A percentile compares a stretch with the other conserved stretches of the same genome.
Conservation (phyloP, 352 stramenopile genomes). For the Thalassiosira mediterranea region DNA sequence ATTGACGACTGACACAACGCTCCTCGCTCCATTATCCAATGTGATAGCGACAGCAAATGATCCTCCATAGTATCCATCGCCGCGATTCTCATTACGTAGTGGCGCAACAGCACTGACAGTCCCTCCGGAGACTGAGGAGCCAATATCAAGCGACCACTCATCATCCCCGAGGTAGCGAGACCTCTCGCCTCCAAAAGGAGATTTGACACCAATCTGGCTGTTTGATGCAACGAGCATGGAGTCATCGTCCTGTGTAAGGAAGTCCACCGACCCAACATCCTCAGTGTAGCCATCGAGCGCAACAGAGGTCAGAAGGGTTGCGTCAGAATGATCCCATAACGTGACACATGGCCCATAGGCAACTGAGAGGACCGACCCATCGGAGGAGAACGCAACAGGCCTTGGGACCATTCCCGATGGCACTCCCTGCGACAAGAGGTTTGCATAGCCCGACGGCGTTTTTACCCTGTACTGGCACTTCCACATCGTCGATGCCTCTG, state of each 20-base stretch:
- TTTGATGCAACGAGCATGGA: slow-evolving; percentile 41
- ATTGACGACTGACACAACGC: slow-evolving; percentile 43
- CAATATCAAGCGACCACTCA: slow-evolving; percentile 47
- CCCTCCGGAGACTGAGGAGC: slow-evolving; percentile 18
- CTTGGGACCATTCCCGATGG: slow-evolving; percentile 10
- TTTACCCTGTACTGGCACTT: slow-evolving; percentile 75
- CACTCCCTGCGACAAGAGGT: slow-evolving; percentile 25
- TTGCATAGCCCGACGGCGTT: slow-evolving; percentile 53
- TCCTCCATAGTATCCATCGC: slow-evolving; percentile 11
- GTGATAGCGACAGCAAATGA: slow-evolving; percentile 42
- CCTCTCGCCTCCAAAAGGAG: slow-evolving; percentile 53
- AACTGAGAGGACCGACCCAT: slow-evolving; percentile 74
- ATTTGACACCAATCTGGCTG: slow-evolving; percentile 34
- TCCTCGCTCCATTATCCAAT: slow-evolving; percentile 22
- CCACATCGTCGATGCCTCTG: slow-evolving; percentile 40
- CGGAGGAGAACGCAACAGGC: slow-evolving; percentile 73
- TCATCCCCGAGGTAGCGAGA: slow-evolving; percentile 56
- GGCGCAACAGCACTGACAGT: slow-evolving; percentile 31
- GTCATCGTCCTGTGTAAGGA: slow-evolving; percentile 49
- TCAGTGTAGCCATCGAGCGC: slow-evolving; percentile 4
- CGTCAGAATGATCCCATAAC: slow-evolving; percentile 75
- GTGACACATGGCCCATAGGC: slow-evolving; percentile 68
- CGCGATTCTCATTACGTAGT: slow-evolving; percentile 13
- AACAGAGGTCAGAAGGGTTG: slow-evolving; percentile 63
- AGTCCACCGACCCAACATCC: slow-evolving; percentile 41